phyloP scores from a whole-genome alignment of 331 rosid species.

The Quercus phellos region DNA sequence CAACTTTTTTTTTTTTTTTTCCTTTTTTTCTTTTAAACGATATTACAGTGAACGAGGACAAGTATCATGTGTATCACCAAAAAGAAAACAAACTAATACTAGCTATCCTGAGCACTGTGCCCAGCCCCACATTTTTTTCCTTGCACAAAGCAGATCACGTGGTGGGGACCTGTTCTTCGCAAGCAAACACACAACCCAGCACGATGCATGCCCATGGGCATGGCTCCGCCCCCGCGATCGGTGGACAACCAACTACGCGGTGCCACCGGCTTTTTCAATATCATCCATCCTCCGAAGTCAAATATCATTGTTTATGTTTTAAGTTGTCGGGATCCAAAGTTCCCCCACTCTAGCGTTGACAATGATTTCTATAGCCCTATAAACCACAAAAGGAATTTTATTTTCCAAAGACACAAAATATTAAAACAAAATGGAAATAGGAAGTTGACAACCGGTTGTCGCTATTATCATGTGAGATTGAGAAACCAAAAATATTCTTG shows the following conservation, averaged over 20 bases:
- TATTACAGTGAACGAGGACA: background rate
- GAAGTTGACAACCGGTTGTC: background rate
- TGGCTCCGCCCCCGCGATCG: constrained; percentile 5
- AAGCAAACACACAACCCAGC: constrained; percentile 11
- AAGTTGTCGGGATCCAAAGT: constrained; percentile 19
- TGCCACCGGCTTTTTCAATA: constrained; percentile 19
- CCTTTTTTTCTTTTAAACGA: background rate
- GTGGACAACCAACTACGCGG: constrained; percentile 6
- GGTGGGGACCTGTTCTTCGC: constrained; percentile 28
- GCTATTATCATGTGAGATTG: background rate
- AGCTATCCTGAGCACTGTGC: constrained; percentile 13
- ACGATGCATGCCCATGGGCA: constrained; percentile 7
- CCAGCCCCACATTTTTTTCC: constrained; percentile 26
- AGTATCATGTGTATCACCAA: background rate
- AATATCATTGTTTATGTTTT: constrained; percentile 23
- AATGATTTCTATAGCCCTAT: background rate
- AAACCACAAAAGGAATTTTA: background rate
- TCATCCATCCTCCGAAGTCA: constrained; percentile 12
- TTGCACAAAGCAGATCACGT: constrained; percentile 30
- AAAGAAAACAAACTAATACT: background rate
- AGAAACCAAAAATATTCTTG: background rate
- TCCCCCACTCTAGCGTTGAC: constrained; percentile 23
- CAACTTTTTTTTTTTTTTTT: too few species aligned
- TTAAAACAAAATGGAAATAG: background rate
- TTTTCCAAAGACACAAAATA: background rate